phyloP scores from a whole-genome alignment of 768 basidiomycete genomes.

The Asterophora parasitica region DNA sequence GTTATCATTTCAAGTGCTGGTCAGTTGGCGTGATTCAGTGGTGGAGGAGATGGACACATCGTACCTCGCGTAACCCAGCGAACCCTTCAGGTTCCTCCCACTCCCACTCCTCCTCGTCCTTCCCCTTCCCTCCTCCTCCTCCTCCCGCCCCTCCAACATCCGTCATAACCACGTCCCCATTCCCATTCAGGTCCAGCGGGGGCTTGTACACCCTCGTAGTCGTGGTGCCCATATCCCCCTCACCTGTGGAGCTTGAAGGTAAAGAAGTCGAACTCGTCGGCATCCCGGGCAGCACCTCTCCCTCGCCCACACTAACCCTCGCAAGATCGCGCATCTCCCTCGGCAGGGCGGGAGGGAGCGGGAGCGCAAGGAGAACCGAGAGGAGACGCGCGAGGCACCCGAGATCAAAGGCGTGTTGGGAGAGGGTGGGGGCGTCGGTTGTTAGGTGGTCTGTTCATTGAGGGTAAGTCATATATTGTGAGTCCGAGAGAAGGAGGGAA shows the following conservation, averaged over 20 bases:
- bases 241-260: neutral
- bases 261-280: no score
- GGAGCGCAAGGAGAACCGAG: constrained; percentile 46
- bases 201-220: neutral
- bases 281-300: neutral
- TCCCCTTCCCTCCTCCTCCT: constrained; percentile 19
- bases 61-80: constrained; percentile 60
- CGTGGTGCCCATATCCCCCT: neutral
- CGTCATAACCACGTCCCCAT: neutral
- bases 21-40: no score
- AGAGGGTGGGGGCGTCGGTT: constrained; percentile 62
- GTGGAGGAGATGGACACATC: constrained; percentile 7
- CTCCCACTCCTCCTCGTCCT: constrained; percentile 57
- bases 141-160: neutral
- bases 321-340: neutral
- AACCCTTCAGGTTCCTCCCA: constrained; percentile 51
- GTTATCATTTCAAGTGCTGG: no score
- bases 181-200: neutral
- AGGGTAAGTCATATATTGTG: neutral
- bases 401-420: constrained; percentile 65
- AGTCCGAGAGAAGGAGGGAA: neutral
- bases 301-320: no score
- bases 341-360: constrained; percentile 29
- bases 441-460: constrained; percentile 55
- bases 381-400: constrained; percentile 57